These are phyloP conservation scores for Diaporthe batatas DNA, from an alignment of 2,329 filamentous ascomycete species.

Conservation along the genomic window DNA sequence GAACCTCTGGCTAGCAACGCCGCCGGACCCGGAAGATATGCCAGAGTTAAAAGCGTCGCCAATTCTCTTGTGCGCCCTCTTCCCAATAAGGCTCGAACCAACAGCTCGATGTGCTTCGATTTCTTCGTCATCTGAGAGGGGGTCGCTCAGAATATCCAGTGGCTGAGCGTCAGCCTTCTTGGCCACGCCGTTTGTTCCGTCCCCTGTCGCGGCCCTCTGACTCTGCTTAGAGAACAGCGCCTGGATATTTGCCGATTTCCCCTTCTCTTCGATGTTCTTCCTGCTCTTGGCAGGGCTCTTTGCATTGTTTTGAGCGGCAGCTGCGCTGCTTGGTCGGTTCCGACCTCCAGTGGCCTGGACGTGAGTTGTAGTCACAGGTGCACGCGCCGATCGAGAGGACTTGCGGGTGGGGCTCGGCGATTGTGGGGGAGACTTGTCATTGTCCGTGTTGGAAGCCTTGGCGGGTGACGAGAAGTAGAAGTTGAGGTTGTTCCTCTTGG, in stretches of 20 bases:
- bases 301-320: constrained; percentile 54
- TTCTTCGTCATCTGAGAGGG: constrained; percentile 73
- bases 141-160: constrained; percentile 65
- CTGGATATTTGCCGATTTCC: constrained; percentile 68
- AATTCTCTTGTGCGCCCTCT: constrained; percentile 67
- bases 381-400: constrained; percentile 44
- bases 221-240: constrained; percentile 74
- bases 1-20: constrained; percentile 64
- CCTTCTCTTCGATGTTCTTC: constrained; percentile 63
- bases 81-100: constrained; percentile 67
- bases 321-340: constrained; percentile 45
- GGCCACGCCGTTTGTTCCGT: constrained; percentile 48
- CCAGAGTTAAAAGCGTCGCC: constrained; percentile 51
- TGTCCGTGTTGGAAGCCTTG: constrained; percentile 47
- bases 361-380: constrained; percentile 20
- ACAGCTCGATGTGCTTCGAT: constrained; percentile 64
- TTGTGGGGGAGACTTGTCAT: constrained; percentile 49
- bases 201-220: constrained; percentile 58
- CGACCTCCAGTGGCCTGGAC: constrained; percentile 44
- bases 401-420: constrained; percentile 60
- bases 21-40: constrained; percentile 45
- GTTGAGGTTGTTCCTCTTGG: constrained; percentile 61
- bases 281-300: constrained; percentile 58
- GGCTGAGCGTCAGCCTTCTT: constrained; percentile 45
- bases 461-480: constrained; percentile 68